phyloP scores from a whole-genome alignment of 352 stramenopile genomes.

The Elongisporangium prolatum region DNA sequence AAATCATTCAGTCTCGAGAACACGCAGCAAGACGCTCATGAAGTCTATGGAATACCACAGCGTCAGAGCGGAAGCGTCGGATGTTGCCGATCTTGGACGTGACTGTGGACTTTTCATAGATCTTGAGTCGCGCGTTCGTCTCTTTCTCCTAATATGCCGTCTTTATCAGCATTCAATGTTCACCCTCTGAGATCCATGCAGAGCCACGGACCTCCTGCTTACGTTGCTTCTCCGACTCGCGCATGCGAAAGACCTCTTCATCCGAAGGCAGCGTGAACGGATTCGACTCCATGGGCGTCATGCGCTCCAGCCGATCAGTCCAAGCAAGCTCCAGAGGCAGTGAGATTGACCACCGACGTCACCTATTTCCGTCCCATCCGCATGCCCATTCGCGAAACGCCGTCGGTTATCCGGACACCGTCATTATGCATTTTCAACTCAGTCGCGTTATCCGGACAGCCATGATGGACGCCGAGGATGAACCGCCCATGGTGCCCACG shows the following conservation, averaged over 20 bases:
- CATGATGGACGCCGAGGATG: constrained; percentile 36
- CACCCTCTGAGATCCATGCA: not conserved
- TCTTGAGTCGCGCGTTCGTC: constrained; percentile 58
- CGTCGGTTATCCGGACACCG: not conserved
- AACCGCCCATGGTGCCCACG: constrained; percentile 14
- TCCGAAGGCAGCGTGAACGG: constrained; percentile 92
- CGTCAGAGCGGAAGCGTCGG: constrained; percentile 60
- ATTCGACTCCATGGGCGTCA: constrained; percentile 42
- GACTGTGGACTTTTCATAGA: constrained; percentile 90
- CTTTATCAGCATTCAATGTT: no score
- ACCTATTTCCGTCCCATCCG: not conserved
- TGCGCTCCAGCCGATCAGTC: not conserved
- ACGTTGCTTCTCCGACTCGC: constrained; percentile 86
- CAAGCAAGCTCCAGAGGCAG: not conserved
- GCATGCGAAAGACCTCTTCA: constrained; percentile 93
- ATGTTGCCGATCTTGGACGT: constrained; percentile 81
- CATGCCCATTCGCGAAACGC: not conserved
- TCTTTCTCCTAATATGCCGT: constrained; percentile 57
- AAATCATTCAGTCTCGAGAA: not conserved
- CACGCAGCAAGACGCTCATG: not conserved
- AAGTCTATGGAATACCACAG: constrained; percentile 25
- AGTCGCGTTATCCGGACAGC: not conserved
- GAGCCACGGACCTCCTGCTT: constrained; percentile 56
- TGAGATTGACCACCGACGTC: not conserved
- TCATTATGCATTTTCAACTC: not conserved